Evolutionary conservation across 2,329 filamentous ascomycete genomes (phyloP), one percentile per base, ranked within the genome.

Genomic region (Colletotrichum brevisporum): DNA sequence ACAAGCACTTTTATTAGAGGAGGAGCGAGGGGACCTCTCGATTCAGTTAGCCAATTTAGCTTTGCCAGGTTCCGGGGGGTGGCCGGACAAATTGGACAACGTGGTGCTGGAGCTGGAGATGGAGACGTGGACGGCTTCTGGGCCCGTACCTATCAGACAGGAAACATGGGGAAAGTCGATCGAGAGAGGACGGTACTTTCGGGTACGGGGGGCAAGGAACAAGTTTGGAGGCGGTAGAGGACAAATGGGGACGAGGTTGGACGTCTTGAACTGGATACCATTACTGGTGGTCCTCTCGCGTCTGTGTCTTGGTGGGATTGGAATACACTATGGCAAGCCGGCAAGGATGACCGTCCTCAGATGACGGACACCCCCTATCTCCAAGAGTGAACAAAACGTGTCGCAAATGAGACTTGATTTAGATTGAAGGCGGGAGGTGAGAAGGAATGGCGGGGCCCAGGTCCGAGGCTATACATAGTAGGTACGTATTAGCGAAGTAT

Each of bases 1-100:
- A 56, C 62, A 67, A 66, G 51, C 41, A 66, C 50, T 69, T 67
- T 67, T 52, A 69, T 67, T 69, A 67, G 67, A 67, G 62, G 67
- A 69, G 27, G 55, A 69, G 36, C 57, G 41, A 47, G 57, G 26
- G 15, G 61, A 43, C 48, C 43, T 55, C 62, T 69, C 27, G 43
- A 60, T 69, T 69, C 45, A 69, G 66, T 66, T 69, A 60, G 67
- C 55, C 56, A 61, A 67, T 67, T 56, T 69, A 52, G 56, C 67
- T 69, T 60, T 69, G 16, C 51, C 43, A 56, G 56, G 67, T 69
- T 52, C 62, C 51, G 55, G 62, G 55, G 61, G 48, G 41, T 50
- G 43, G 43, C 24, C 45, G 55, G 36, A 60, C 62, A 69, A 69
- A 60, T 66, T 60, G 51, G 50, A 66, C 31, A 56, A 67, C 55